Percentiles rank a stretch among this genome's conserved stretches.
Evolutionary conservation across 2,329 filamentous ascomycete species (phyloP).

Genomic region (Scorias spongiosa): DNA sequence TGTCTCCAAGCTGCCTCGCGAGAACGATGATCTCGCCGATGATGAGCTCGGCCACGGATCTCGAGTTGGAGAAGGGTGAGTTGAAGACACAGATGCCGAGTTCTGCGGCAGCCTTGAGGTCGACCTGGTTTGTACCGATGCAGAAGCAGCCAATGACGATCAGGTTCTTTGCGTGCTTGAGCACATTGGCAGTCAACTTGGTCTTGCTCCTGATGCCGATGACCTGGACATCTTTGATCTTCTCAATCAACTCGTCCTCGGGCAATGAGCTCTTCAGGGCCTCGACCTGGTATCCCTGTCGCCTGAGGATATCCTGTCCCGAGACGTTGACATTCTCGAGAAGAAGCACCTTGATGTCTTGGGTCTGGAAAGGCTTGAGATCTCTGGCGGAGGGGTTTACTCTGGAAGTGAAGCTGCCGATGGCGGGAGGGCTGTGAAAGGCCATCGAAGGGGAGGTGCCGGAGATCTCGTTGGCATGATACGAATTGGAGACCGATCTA

Average conservation of each 20-base stretch:
- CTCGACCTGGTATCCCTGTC: constrained; percentile 94
- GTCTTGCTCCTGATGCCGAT: constrained; percentile 98
- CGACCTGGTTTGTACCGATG: constrained; percentile 93
- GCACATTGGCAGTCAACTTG: constrained; percentile 71
- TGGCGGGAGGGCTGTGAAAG: constrained; percentile 59
- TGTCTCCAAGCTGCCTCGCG: constrained; percentile 82
- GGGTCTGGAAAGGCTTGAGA: constrained; percentile 86
- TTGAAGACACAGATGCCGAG: constrained; percentile 96
- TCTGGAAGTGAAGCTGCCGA: constrained; percentile 34
- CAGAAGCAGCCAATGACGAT: constrained; percentile 97
- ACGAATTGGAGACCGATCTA: constrained; percentile 23
- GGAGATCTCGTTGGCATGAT: constrained; percentile 34
- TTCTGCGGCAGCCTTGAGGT: constrained; percentile 66
- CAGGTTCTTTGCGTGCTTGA: constrained; percentile 81
- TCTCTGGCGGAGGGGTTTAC: constrained; percentile 46
- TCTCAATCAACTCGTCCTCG: constrained; percentile 89
- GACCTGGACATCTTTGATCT: constrained; percentile 94
- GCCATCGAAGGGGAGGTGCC: constrained; percentile 61
- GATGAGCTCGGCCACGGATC: constrained; percentile 89
- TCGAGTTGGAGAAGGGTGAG: constrained; percentile 94
- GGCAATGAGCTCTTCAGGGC: constrained; percentile 74
- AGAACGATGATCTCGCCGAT: constrained; percentile 87
- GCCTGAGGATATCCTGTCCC: constrained; percentile 64
- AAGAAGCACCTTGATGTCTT: constrained; percentile 91
- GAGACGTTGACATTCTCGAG: constrained; percentile 93